Evolutionary conservation across 2,329 filamentous ascomycete genomes (phyloP), one percentile per base, ranked within the genome.

Genomic region (Hymenoscyphus scutula): DNA sequence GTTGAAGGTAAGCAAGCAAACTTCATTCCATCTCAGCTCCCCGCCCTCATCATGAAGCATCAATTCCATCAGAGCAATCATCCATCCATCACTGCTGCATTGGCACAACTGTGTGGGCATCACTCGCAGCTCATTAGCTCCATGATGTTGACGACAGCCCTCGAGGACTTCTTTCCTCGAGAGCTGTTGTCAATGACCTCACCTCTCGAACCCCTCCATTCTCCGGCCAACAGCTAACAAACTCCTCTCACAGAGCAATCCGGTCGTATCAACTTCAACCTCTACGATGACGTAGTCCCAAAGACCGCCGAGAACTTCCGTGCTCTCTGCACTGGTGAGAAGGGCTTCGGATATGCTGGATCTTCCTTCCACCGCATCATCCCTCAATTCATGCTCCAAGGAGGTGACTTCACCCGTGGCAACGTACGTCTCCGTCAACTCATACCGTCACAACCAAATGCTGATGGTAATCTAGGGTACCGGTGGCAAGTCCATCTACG

Each of bases 261-360:
- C 59, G 92, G 89, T 74, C 89, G 90, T 76, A 90, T 98, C 84
- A 89, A 84, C 66, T 94, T 98, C 78, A 91, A 96, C 81, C 86
- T 99, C 66, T 88, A 86, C 79, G 76, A 80, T 68, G 80, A 85
- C 68, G 82, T 96, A 65, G 93, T 97, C 25, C 94, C 94, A 74
- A 97, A 96, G 82, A 98, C 94, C 6, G 91, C 90, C 68, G 93
- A 97, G 73, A 98, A 98, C 84, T 98, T 98, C 84, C 91, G 93
- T 74, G 87, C 88, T 62, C 87, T 97, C 65, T 97, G 92, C 82
- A 97, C 93, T 0, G 84, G 83, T 71, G 84, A 90, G 82, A 86
- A 91, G 81, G 91, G 90, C 75, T 88, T 90, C 78, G 91, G 91
- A 72, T 97, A 96, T 84, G 79, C 85, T 77, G 87, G 86, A 76